Percentiles rank a stretch among this genome's conserved stretches.
Conservation (phyloP, 768 basidiomycete genomes). For the Leccinum imitatum region DNA sequence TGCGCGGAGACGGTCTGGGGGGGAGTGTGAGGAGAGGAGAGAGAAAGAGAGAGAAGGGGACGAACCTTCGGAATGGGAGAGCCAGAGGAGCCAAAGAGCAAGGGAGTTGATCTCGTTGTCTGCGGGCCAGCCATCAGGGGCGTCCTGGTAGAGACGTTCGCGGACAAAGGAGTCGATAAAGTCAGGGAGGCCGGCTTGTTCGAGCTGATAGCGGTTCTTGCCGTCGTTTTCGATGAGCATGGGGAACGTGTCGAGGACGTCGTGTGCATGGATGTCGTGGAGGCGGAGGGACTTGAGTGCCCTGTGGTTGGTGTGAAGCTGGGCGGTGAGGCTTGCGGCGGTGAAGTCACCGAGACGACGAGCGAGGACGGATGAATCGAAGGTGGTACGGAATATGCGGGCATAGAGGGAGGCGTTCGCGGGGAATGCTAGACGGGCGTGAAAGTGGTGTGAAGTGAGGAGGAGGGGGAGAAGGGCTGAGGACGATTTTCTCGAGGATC, state of each 20-base stretch:
- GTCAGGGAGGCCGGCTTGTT: slow-evolving; percentile 46
- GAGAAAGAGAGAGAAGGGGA: slow-evolving; percentile 1
- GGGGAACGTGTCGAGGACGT: slow-evolving; percentile 41
- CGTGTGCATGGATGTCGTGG: slow-evolving; percentile 34
- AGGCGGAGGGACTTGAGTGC: slow-evolving; percentile 33
- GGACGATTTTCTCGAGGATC: slow-evolving; percentile 50
- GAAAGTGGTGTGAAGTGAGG: slow-evolving; percentile 40
- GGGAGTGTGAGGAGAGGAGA: slow-evolving; percentile 17
- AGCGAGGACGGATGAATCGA: slow-evolving; percentile 51
- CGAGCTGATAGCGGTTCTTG: slow-evolving; percentile 57
- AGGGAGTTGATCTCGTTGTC: slow-evolving; percentile 50
- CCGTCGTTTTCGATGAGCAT: slow-evolving; percentile 71
- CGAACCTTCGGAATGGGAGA: slow-evolving; percentile 52
- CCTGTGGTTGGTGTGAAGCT: slow-evolving; percentile 39
- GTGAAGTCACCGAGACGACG: slow-evolving; percentile 50
- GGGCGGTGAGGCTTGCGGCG: slow-evolving; percentile 37
- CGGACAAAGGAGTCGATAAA: slow-evolving; percentile 48
- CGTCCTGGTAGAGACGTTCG: slow-evolving; percentile 44
- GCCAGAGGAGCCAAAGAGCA: slow-evolving; percentile 66
- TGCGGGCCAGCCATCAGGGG: slow-evolving; percentile 53
- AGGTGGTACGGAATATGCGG: slow-evolving; percentile 52
- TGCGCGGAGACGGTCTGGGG: slow-evolving; percentile 32
- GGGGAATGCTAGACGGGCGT: slow-evolving; percentile 33
- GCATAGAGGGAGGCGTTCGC: slow-evolving; percentile 44
- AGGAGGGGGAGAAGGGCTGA: slow-evolving; percentile 50